Conservation (phyloP, 2,329 filamentous ascomycete species). For the Cladosporium phlei region DNA sequence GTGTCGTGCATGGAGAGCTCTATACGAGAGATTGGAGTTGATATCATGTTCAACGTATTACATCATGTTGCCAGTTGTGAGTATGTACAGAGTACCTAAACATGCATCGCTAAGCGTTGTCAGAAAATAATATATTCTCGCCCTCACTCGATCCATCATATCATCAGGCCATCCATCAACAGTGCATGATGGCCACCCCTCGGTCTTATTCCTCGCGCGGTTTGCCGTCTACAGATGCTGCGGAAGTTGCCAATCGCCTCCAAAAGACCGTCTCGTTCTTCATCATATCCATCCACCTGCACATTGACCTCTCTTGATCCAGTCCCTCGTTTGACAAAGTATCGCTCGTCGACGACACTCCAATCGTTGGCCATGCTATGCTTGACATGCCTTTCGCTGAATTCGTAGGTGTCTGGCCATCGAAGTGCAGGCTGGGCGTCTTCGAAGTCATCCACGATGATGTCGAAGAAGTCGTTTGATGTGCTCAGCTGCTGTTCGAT, state of each 20-base stretch:
- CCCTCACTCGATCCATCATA: too few species aligned
- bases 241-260: not conserved
- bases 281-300: slow-evolving; percentile 27
- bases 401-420: slow-evolving; percentile 23
- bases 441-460: not conserved
- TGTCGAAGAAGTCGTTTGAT: slow-evolving; percentile 8
- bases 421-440: not conserved
- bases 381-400: slow-evolving; percentile 38
- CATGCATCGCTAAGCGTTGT: too few species aligned
- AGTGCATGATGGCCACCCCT: not conserved
- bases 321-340: slow-evolving; percentile 46
- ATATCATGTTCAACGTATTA: too few species aligned
- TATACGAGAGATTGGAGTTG: too few species aligned
- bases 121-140: too few species aligned
- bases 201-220: not conserved
- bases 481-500: slow-evolving; percentile 12
- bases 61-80: too few species aligned
- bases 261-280: slow-evolving; percentile 3
- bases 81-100: too few species aligned
- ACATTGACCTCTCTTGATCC: slow-evolving; percentile 42
- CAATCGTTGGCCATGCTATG: slow-evolving; percentile 44
- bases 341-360: slow-evolving; percentile 39
- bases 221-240: not conserved
- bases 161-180: not conserved
- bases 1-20: too few species aligned